Evolutionary conservation across 2,329 filamentous ascomycete species (phyloP), one percentile per base, ranked within the genome.

Genomic region (Ophiostoma quercus): DNA sequence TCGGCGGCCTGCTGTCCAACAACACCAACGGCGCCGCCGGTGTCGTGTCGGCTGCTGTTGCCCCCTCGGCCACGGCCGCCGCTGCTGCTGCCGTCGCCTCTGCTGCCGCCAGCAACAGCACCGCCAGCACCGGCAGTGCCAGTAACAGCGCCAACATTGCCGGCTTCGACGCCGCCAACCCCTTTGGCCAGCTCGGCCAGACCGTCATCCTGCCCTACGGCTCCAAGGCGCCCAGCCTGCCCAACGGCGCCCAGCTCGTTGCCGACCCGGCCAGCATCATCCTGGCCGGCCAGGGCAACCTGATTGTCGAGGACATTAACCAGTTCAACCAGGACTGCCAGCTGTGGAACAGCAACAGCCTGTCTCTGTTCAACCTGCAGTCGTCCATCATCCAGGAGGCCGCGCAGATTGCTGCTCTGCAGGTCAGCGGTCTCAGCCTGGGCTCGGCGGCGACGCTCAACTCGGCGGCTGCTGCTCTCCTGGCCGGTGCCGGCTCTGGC

Each of bases 251-350:
- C 41, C 74, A 79, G 68, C 72, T 79, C 65, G 77, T 80, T 68
- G 72, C 73, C 6, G 79, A 80, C 72, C 79, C 79, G 9, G 79
- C 79, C 22, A 74, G 75, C 67, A 80, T 81, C 71, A 79, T 81
- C 70, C 73, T 80, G 34, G 74, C 78, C 2, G 73, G 74, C 72
- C 77, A 79, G 73, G 70, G 72, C 34, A 72, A 70, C 68, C 74
- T 80, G 25, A 77, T 81, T 57, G 77, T 80, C 22, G 77, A 78
- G 71, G 77, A 76, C 73, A 73, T 77, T 25, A 73, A 68, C 66
- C 74, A 74, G 37, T 78, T 81, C 72, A 74, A 75, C 67, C 71
- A 73, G 66, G 79, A 80, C 72, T 80, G 78, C 71, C 73, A 75
- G 11, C 75, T 76, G 66, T 77, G 74, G 47, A 72, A 72, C 63